phyloP scores from a whole-genome alignment of 441 rosid species.

The Geranium incanum region DNA sequence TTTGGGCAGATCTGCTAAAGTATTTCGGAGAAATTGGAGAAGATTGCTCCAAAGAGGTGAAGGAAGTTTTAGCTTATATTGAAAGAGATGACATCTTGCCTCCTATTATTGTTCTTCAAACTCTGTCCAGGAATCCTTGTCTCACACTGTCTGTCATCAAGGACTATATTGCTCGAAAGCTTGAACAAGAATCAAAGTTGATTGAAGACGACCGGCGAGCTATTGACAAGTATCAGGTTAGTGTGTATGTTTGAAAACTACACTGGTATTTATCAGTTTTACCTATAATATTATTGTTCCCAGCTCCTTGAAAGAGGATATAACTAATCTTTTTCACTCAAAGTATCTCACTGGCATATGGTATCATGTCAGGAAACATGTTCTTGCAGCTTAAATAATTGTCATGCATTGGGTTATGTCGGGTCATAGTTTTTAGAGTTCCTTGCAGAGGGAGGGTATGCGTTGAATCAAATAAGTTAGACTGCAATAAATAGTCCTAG shows the following conservation, averaged over 20 bases:
- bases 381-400: background rate
- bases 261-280: conserved; percentile 9
- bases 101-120: conserved; percentile 90
- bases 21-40: conserved; percentile 97
- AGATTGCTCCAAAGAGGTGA: conserved; percentile 95
- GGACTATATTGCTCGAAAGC: conserved; percentile 89
- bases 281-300: conserved; percentile 6
- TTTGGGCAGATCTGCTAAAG: conserved; percentile 95
- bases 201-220: conserved; percentile 89
- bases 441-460: background rate
- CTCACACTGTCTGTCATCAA: conserved; percentile 92
- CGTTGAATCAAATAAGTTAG: background rate
- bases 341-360: background rate
- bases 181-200: conserved; percentile 86
- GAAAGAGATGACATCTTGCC: conserved; percentile 94
- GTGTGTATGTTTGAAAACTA: conserved; percentile 15
- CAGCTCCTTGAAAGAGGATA: conserved; percentile 9
- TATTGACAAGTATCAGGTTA: conserved; percentile 90
- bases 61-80: conserved; percentile 75
- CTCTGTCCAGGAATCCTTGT: conserved; percentile 78
- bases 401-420: background rate
- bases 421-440: background rate
- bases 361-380: background rate
- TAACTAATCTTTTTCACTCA: background rate
- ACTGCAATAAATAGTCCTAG: background rate